Base-by-base conservation (phyloP, 2,329 filamentous ascomycete genomes). In the Penicillium janthinellum region DNA sequence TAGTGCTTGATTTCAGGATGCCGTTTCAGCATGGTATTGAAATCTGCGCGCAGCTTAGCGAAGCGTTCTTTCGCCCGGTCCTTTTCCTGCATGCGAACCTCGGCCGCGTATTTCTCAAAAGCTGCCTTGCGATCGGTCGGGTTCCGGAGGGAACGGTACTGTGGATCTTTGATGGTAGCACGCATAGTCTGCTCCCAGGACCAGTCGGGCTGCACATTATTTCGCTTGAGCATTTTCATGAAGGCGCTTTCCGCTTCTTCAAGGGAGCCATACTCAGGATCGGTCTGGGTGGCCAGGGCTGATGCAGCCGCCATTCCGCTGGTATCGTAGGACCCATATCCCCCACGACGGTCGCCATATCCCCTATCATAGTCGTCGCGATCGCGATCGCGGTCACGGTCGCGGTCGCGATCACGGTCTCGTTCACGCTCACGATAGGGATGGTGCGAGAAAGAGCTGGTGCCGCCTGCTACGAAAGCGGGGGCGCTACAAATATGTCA, bases 1-100 rank as follows among this genome's bases (percentile, higher is more conserved):
- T 96, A 97, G 75, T 97, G 88, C 77, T 93, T 95, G 77, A 99
- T 98, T 77, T 99, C 95, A 62, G 93, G 92, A 76, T 99, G 94
- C 66, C 92, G 93, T 78, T 90, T 92, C 67, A 99, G 85, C 95
- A 99, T 99, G 57, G 89, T 93, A 67, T 90, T 90, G 77, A 99
- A 99, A 82, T 98, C 95, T 76, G 90, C 85, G 71, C 92, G 91
- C 72, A 98, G 84, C 81, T 97, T 98, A 69, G 91, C 84, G 76
- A 96, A 84, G 73, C 95, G 89, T 79, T 98, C 94, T 78, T 96
- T 94, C 73, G 93, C 93, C 68, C 90, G 90, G 76, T 96, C 92
- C 81, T 96, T 95, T 80, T 99, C 95, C 79, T 97, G 91, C 67
- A 90, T 83, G 67, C 95, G 87, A 77, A 96, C 86, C 75, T 98